phyloP scores from a whole-genome alignment of 441 rosid genomes.

The Erodium trifolium region DNA sequence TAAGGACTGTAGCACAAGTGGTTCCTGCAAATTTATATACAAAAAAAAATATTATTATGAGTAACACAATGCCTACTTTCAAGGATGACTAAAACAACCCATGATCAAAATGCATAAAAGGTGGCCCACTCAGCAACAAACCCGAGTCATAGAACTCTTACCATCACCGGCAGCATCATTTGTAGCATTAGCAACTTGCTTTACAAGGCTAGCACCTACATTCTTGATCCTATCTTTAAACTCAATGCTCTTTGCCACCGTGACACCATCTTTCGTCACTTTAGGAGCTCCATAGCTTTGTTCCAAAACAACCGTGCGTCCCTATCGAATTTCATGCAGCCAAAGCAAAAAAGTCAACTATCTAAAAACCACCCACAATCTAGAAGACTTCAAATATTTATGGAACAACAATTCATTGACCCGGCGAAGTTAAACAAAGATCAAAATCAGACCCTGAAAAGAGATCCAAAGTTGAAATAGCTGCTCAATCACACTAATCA shows the following conservation, averaged over 20 bases:
- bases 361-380: not conserved
- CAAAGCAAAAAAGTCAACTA: slow-evolving; percentile 13
- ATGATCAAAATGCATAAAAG: no score
- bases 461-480: no score
- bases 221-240: slow-evolving; percentile 66
- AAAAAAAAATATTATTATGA: no score
- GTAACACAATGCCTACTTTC: no score
- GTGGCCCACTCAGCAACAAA: not conserved
- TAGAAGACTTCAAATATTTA: no score
- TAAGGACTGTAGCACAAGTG: slow-evolving; percentile 58
- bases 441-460: no score
- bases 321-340: slow-evolving; percentile 34
- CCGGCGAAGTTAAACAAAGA: no score
- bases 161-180: slow-evolving; percentile 87
- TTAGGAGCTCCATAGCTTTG: slow-evolving; percentile 50
- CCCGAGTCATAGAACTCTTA: slow-evolving; percentile 18
- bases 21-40: no score
- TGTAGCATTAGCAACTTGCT: slow-evolving; percentile 91
- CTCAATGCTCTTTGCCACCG: slow-evolving; percentile 78
- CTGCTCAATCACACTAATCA: not conserved
- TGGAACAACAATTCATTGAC: no score
- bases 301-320: slow-evolving; percentile 81
- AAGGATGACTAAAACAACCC: no score
- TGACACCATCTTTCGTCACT: slow-evolving; percentile 91
- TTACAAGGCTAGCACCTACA: slow-evolving; percentile 81